Evolutionary conservation across 2,329 filamentous ascomycete species (phyloP).

Genomic region (Beauveria medogensis): DNA sequence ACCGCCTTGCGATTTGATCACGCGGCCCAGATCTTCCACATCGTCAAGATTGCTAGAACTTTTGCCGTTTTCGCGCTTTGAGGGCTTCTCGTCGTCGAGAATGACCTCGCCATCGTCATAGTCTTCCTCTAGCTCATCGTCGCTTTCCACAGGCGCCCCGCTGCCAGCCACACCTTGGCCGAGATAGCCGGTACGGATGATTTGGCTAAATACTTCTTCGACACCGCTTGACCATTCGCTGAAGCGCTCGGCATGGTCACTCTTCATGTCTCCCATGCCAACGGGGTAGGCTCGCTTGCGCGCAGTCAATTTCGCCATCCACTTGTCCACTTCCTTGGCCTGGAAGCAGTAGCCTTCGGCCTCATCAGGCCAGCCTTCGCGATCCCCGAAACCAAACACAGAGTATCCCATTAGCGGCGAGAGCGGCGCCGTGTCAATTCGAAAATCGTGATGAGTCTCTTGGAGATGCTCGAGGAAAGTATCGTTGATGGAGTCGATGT

Average conservation of each 20-base stretch:
- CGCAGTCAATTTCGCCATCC: slow-evolving; percentile 92
- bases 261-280: slow-evolving; percentile 79
- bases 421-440: slow-evolving; percentile 83
- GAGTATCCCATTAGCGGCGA: slow-evolving; percentile 74
- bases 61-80: slow-evolving; percentile 33
- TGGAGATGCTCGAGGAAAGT: slow-evolving; percentile 79
- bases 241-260: slow-evolving; percentile 58
- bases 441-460: slow-evolving; percentile 94
- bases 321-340: slow-evolving; percentile 81
- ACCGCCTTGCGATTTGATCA: slow-evolving; percentile 42
- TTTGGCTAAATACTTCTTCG: slow-evolving; percentile 58
- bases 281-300: slow-evolving; percentile 82
- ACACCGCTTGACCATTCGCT: slow-evolving; percentile 73
- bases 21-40: slow-evolving; percentile 72
- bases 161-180: slow-evolving; percentile 67
- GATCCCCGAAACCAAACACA: slow-evolving; percentile 89
- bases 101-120: slow-evolving; percentile 47
- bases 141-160: slow-evolving; percentile 77
- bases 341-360: slow-evolving; percentile 89
- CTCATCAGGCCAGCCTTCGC: slow-evolving; percentile 85
- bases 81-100: slow-evolving; percentile 34
- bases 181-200: slow-evolving; percentile 49
- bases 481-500: slow-evolving; percentile 87
- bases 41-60: slow-evolving; percentile 53
- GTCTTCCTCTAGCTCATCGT: slow-evolving; percentile 60